These are phyloP conservation scores for Corniculantispora saksenae DNA, from an alignment of 2,329 filamentous ascomycete species.

Conservation along the genomic window DNA sequence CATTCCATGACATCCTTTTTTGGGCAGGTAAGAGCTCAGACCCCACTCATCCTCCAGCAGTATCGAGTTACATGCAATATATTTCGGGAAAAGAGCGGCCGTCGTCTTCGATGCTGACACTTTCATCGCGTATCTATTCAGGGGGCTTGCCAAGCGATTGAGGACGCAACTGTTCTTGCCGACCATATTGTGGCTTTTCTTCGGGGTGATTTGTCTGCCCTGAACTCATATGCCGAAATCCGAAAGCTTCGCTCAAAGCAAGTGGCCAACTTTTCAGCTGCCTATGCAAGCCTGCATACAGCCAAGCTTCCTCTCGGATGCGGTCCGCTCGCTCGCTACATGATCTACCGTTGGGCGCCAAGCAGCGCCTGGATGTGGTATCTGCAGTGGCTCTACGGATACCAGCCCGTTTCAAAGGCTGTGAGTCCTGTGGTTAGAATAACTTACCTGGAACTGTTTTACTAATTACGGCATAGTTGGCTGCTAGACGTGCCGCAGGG, in stretches of 20 bases:
- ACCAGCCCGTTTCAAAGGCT: conserved; percentile 19
- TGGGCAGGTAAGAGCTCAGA: conserved; percentile 16
- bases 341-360: conserved; percentile 23
- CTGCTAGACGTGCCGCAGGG: neutral
- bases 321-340: conserved; percentile 20
- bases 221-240: conserved; percentile 18
- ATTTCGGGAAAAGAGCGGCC: neutral
- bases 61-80: too few relatives aligned
- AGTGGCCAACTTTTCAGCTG: conserved; percentile 23
- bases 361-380: conserved; percentile 23
- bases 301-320: conserved; percentile 22
- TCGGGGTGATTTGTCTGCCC: neutral
- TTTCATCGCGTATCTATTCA: neutral
- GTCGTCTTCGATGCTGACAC: neutral
- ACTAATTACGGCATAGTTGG: neutral
- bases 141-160: conserved; percentile 23
- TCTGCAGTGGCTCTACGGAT: conserved; percentile 23
- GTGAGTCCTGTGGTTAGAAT: neutral
- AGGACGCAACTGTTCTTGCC: conserved; percentile 24
- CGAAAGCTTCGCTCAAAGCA: conserved; percentile 21
- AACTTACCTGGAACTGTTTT: too few relatives aligned
- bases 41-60: too few relatives aligned
- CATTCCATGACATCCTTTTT: conserved; percentile 27
- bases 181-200: conserved; percentile 18
- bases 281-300: conserved; percentile 23